phyloP scores from a whole-genome alignment of 169 alveolate genomes.

The Eimeria maxima region DNA sequence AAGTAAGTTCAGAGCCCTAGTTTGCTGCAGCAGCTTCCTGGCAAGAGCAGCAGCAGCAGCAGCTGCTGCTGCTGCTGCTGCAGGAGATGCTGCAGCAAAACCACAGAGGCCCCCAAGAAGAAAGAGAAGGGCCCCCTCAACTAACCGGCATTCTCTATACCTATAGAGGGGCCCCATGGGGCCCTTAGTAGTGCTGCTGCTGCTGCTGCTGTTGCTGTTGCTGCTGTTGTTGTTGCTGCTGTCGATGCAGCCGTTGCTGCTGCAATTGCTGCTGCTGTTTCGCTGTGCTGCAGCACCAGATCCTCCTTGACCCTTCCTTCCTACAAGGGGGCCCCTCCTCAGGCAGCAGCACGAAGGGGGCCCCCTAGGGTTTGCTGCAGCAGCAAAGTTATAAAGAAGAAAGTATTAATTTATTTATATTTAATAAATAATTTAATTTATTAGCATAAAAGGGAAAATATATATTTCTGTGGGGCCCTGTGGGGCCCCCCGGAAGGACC shows the following conservation, averaged over 20 bases:
- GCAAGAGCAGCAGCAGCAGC: slow-evolving; percentile 48
- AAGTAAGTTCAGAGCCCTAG: neutral
- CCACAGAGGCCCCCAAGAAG: slow-evolving; percentile 25
- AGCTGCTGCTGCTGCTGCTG: slow-evolving; percentile 14
- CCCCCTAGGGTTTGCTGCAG: neutral
- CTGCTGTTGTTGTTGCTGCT: slow-evolving; percentile 5
- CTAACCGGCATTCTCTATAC: neutral
- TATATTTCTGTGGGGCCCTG: too few relatives aligned
- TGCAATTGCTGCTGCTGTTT: neutral
- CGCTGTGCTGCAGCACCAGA: neutral
- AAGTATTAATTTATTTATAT: too few relatives aligned
- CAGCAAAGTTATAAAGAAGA: too few relatives aligned
- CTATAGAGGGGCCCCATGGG: neutral
- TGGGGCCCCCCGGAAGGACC: too few relatives aligned
- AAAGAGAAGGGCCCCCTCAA: neutral
- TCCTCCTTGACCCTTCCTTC: neutral
- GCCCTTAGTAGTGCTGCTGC: neutral
- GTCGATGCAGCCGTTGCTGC: neutral
- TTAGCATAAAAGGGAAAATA: too few relatives aligned
- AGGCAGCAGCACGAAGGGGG: slow-evolving; percentile 22
- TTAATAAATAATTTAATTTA: too few relatives aligned
- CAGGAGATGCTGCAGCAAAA: slow-evolving; percentile 12
- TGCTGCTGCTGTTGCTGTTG: slow-evolving; percentile 4
- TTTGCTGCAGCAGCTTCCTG: slow-evolving; percentile 21
- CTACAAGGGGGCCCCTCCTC: neutral